phyloP scores from a whole-genome alignment of 768 basidiomycete species.

The Boletus coccyginus region DNA sequence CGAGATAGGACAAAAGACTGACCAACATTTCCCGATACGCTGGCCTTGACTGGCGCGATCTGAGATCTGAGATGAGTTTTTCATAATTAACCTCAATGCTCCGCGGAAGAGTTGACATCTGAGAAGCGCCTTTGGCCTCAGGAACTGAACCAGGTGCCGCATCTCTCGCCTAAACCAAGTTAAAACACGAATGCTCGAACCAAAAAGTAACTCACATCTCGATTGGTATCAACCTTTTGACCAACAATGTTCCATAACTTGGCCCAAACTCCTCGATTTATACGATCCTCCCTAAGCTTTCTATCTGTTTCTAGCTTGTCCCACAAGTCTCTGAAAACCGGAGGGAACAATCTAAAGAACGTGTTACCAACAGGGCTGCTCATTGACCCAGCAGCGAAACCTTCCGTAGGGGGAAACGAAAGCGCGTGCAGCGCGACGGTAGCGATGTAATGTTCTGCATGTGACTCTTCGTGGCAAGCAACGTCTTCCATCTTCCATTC shows the following conservation, averaged over 20 bases:
- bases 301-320: conserved; percentile 74
- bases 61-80: conserved; percentile 57
- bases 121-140: conserved; percentile 17
- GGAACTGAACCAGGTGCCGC: conserved; percentile 16
- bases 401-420: conserved; percentile 58
- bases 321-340: conserved; percentile 87
- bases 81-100: conserved; percentile 35
- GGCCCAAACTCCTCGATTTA: conserved; percentile 71
- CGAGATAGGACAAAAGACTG: conserved; percentile 27
- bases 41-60: conserved; percentile 54
- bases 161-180: conserved; percentile 16
- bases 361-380: conserved; percentile 49
- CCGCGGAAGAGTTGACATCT: conserved; percentile 1
- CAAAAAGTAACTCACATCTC: conserved; percentile 38
- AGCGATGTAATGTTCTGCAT: conserved; percentile 90
- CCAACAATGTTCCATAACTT: conserved; percentile 63
- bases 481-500: conserved; percentile 83
- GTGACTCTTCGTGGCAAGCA: conserved; percentile 71
- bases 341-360: conserved; percentile 78
- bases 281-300: conserved; percentile 56
- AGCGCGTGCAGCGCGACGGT: conserved; percentile 82
- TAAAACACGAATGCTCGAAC: neutral
- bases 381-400: conserved; percentile 56
- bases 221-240: conserved; percentile 46
- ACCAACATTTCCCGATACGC: conserved; percentile 91